Base-by-base conservation (phyloP, 2,329 filamentous ascomycete genomes). In the Thelonectria blattea region DNA sequence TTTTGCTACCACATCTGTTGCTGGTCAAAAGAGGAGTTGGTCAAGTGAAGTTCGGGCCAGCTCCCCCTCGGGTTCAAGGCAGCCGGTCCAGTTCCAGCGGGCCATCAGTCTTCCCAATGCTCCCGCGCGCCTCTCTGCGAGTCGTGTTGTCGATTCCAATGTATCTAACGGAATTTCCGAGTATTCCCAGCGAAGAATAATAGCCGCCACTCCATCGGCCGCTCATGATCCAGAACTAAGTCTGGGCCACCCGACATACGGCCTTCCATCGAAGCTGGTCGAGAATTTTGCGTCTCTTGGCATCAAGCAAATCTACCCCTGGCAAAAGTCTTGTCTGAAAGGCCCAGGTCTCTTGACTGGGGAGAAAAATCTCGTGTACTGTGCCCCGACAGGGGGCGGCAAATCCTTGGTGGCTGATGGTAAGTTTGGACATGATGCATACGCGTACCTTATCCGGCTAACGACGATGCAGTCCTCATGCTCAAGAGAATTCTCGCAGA, bases 321-420 rank as follows among this genome's bases (percentile, higher is more conserved):
- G 91, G 91, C 91, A 93, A 74, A 89, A 89, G 52, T 86, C 88
- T 58, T 93, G 91, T 69, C 80, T 93, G 8, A 79, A 89, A 54
- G 86, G 87, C 0, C 86, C 85, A 3, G 88, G 89, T 0, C 79
- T 92, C 17, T 78, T 93, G 12, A 74, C 78, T 6, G 90, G 90
- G 15, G 79, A 85, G 52, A 85, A 82, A 63, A 92, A 91, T 67
- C 79, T 93, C 10, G 88, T 93, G n/a, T 93, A 93, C 71, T 91
- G 88, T 45, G 91, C 91, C 8, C 91, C 91, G 0, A 93, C 91
- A 0, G 90, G 90, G 5, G 90, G 90, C 42, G 91, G 91, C 15
- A 92, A 93, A 75, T 92, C 89, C 8, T 80, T 93, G 12, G 89
- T 92, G 48, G 90, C 90, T 58, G 85, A 87, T 69, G 74, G 79